Percentiles rank a stretch among this genome's conserved stretches.
Conservation (phyloP, 2,329 filamentous ascomycete species). For the Aureobasidium sp. region DNA sequence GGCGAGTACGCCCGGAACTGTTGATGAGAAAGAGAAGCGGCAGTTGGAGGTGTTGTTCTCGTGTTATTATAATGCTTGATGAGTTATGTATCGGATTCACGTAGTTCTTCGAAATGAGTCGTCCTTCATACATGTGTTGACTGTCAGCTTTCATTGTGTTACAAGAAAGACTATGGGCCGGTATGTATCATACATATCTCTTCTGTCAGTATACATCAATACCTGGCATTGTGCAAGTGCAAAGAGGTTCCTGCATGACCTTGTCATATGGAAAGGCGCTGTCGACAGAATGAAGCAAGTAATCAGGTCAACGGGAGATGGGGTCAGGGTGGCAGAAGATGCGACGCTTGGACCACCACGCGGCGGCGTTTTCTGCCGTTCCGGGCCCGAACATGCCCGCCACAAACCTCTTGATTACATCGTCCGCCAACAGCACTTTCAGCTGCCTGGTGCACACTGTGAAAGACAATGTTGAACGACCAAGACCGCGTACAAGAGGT, state of each 20-base stretch:
- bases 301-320: neutral
- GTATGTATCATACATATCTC: too few relatives aligned
- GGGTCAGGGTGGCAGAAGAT: neutral
- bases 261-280: neutral
- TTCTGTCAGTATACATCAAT: too few relatives aligned
- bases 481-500: neutral
- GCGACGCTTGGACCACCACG: neutral
- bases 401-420: neutral
- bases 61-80: slow-evolving; percentile 6
- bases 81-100: neutral
- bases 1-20: neutral
- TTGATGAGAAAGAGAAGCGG: neutral
- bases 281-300: neutral
- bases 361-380: neutral
- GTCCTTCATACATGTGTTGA: too few relatives aligned
- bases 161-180: too few relatives aligned
- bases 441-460: too few relatives aligned
- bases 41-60: slow-evolving; percentile 8
- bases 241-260: neutral
- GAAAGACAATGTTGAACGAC: neutral
- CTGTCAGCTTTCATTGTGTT: too few relatives aligned
- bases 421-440: neutral
- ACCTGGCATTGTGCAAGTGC: too few relatives aligned
- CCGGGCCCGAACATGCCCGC: neutral
- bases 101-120: neutral